Conservation (phyloP, 176 grass and related monocot species). For the Olyra latifolia region DNA sequence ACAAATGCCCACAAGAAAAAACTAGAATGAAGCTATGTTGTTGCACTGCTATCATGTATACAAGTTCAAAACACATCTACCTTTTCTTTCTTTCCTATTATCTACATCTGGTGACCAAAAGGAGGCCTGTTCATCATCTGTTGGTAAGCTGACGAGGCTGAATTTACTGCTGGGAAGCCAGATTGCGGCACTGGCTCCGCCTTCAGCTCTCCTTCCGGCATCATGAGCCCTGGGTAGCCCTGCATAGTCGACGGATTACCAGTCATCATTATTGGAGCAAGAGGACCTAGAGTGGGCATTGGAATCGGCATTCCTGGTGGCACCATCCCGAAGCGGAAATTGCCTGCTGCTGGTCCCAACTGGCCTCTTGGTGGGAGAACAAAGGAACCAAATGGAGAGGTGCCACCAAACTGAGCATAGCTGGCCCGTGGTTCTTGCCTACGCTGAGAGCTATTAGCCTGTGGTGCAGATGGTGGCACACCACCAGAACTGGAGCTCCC, state of each 20-base stretch:
- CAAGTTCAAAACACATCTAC: conserved; percentile 50
- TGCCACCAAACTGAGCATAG: conserved; percentile 38
- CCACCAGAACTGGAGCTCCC: conserved; percentile 25
- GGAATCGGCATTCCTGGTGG: conserved; percentile 56
- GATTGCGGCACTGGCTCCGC: conserved; percentile 38
- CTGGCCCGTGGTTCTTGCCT: conserved; percentile 43
- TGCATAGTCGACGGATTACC: conserved; percentile 40
- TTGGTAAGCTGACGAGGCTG: conserved; percentile 45
- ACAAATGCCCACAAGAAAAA: conserved; percentile 11
- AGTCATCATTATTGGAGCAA: conserved; percentile 42
- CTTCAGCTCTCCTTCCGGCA: conserved; percentile 63
- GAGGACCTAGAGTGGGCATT: conserved; percentile 50
- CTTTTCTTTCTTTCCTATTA: conserved; percentile 51
- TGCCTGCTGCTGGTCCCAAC: conserved; percentile 36
- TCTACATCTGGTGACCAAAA: conserved; percentile 81
- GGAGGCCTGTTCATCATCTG: conserved; percentile 75
- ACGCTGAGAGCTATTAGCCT: conserved; percentile 33
- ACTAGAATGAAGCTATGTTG: conserved; percentile 41
- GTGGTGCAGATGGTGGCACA: conserved; percentile 15
- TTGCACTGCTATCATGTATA: conserved; percentile 39
- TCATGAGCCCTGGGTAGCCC: conserved; percentile 50
- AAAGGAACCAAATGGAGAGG: conserved; percentile 52
- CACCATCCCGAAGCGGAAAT: conserved; percentile 60
- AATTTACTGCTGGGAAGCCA: conserved; percentile 30
- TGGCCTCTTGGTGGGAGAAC: conserved; percentile 46